These are phyloP conservation scores for Candida quercuum DNA, from an alignment of 805 yeast genomes.

Conservation along the genomic window DNA sequence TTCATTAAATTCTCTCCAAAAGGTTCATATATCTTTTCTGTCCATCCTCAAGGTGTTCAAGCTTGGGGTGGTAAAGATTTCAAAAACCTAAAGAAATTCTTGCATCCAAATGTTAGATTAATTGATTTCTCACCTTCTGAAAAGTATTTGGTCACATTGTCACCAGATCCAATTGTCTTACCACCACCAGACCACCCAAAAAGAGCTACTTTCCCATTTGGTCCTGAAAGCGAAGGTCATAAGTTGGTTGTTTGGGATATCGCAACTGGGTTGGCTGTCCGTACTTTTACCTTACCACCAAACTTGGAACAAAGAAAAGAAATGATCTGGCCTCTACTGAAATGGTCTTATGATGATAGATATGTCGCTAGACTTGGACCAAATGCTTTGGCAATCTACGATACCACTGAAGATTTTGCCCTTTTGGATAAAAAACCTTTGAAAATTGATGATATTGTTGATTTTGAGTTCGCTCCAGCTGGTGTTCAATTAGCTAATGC, in stretches of 20 bases:
- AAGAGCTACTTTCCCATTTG: constrained; percentile 71
- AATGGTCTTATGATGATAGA: constrained; percentile 91
- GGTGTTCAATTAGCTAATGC: constrained; percentile 63
- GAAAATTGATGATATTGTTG: constrained; percentile 78
- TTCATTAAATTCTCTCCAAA: constrained; percentile 88
- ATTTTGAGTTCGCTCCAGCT: constrained; percentile 94
- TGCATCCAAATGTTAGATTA: constrained; percentile 85
- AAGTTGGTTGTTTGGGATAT: constrained; percentile 92
- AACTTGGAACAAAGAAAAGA: constrained; percentile 57
- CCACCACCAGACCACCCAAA: constrained; percentile 65
- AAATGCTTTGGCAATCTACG: constrained; percentile 87
- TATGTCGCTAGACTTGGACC: constrained; percentile 95
- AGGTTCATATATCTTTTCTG: constrained; percentile 82
- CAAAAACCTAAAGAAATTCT: constrained; percentile 66
- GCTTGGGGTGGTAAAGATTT: constrained; percentile 92
- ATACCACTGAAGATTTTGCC: constrained; percentile 64
- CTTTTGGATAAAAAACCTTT: constrained; percentile 82
- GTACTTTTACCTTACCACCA: constrained; percentile 88
- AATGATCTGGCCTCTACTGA: constrained; percentile 92
- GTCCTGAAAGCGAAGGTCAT: constrained; percentile 86
- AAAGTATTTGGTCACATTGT: constrained; percentile 82
- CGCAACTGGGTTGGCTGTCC: constrained; percentile 71
- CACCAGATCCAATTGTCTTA: constrained; percentile 73
- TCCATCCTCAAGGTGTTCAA: constrained; percentile 92
- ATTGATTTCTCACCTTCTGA: constrained; percentile 92